Percentiles rank a stretch among this genome's conserved stretches.
phyloP scores from a whole-genome alignment of 768 basidiomycete species.

The Glaciozyma martinii region DNA sequence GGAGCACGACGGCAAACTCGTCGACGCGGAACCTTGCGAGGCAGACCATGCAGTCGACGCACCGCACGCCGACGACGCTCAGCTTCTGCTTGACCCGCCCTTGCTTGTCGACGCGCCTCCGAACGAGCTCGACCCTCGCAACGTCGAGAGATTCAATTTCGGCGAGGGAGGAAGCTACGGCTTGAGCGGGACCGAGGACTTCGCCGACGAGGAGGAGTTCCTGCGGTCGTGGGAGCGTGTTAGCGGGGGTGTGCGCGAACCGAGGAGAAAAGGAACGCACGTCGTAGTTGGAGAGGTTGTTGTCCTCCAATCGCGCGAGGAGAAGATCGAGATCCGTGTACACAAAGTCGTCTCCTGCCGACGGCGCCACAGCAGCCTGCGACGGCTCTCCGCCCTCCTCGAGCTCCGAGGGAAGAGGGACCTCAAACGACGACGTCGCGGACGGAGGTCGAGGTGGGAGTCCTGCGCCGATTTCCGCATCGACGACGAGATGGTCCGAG shows the following conservation, averaged over 20 bases:
- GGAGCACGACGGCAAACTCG: slow-evolving; percentile 24
- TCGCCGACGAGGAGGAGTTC: slow-evolving; percentile 28
- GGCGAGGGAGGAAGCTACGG: slow-evolving; percentile 6
- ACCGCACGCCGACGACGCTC: slow-evolving; percentile 12
- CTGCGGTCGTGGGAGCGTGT: background rate
- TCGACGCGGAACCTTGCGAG: slow-evolving; percentile 28
- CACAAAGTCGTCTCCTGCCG: background rate
- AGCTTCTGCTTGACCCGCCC: slow-evolving; percentile 30
- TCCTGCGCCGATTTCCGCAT: background rate
- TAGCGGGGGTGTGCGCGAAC: background rate
- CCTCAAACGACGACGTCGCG: background rate
- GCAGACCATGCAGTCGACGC: slow-evolving; percentile 17
- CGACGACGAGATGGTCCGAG: background rate
- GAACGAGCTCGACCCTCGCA: slow-evolving; percentile 25
- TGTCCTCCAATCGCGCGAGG: slow-evolving; percentile 20
- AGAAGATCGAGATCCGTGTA: slow-evolving; percentile 29
- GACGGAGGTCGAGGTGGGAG: background rate
- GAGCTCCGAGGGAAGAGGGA: no score
- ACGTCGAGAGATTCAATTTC: slow-evolving; percentile 26
- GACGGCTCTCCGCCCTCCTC: no score
- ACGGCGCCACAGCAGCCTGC: background rate
- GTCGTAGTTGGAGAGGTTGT: slow-evolving; percentile 14
- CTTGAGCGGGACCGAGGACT: slow-evolving; percentile 20
- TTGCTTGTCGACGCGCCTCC: slow-evolving; percentile 24
- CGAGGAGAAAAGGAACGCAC: slow-evolving; percentile 1